Evolutionary conservation across 805 yeast species (phyloP).

Genomic region (Suhomyces emberorum): DNA sequence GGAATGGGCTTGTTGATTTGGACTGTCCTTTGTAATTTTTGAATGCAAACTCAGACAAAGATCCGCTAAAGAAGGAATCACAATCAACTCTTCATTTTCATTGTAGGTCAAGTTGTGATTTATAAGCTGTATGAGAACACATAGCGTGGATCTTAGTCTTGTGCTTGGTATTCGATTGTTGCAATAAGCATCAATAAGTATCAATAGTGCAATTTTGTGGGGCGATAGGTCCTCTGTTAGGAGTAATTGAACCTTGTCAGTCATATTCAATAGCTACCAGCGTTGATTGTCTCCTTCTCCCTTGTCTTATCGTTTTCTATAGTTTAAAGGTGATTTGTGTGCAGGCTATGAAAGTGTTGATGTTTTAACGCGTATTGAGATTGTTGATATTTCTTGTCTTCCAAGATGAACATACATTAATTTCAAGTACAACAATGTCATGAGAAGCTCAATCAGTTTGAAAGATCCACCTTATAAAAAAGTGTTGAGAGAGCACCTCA

Average conservation of each 20-base stretch:
- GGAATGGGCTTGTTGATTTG: constrained; percentile 5
- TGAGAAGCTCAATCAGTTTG: no score
- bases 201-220: constrained; percentile 49
- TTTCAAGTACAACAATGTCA: no score
- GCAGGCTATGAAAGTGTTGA: no score
- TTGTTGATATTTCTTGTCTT: no score
- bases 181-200: constrained; percentile 44
- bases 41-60: constrained; percentile 15
- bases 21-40: not conserved
- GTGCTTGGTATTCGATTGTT: constrained; percentile 19
- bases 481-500: no score
- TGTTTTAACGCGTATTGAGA: no score
- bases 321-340: no score
- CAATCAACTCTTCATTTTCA: constrained; percentile 15
- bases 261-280: no score
- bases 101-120: constrained; percentile 31
- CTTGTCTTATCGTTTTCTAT: no score
- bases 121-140: constrained; percentile 43
- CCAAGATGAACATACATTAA: no score
- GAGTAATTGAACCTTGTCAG: constrained; percentile 17
- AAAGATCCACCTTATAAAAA: no score
- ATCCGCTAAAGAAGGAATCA: constrained; percentile 32
- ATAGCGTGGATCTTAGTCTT: constrained; percentile 36
- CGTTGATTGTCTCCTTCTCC: no score
- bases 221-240: constrained; percentile 49